Evolutionary conservation across 192 early-diverging fungal genomes (phyloP), one percentile per base, ranked within the genome.

Genomic region (Gaertneriomyces semiglobifer): DNA sequence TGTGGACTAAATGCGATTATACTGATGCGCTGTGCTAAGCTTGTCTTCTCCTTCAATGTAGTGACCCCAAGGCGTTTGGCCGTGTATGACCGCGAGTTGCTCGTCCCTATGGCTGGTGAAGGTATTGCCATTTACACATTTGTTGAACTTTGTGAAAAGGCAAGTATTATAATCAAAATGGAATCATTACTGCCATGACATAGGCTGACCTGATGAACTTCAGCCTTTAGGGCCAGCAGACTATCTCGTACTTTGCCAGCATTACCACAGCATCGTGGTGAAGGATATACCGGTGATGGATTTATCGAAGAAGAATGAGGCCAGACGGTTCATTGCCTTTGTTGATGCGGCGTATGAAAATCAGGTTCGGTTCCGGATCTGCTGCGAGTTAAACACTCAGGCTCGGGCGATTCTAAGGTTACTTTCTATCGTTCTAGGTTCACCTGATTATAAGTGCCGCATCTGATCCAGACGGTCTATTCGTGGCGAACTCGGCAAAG

Each of bases 331-430:
- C 55, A 98, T 98, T 63, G 96, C 93, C 4, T 74, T 98, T 8
- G 83, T 98, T 52, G 95, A 98, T 70, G 88, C 92, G 7, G 69
- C 93, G 50, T 98, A 98, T 74, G 94, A 98, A 55, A 82, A 84
- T 7, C 86, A 90, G 62, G 74, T 83, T 6, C 81, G 80, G 33
- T 40, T 57, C 12, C 18, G 6, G 5, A 14, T 57, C 33, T 57
- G 6, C 16, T 33, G 25, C 25, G 25, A 33, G 1, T 33, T 33
- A 33, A 33, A 33, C 25, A 33, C 25, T 0, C 2, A 1, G 0
- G 25, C 25, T 33, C 25, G 1, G 25, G 25, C 25, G 25, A 33
- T 33, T 33, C 25, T 33, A 33, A 33, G 25, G 25, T 33, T 33
- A 33, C 25, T 12, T 50, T 50, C 12, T 50, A n/a, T 12, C 2